Base-by-base conservation (phyloP, 345 rosid genomes). In the Leavenworthia alabamica region DNA sequence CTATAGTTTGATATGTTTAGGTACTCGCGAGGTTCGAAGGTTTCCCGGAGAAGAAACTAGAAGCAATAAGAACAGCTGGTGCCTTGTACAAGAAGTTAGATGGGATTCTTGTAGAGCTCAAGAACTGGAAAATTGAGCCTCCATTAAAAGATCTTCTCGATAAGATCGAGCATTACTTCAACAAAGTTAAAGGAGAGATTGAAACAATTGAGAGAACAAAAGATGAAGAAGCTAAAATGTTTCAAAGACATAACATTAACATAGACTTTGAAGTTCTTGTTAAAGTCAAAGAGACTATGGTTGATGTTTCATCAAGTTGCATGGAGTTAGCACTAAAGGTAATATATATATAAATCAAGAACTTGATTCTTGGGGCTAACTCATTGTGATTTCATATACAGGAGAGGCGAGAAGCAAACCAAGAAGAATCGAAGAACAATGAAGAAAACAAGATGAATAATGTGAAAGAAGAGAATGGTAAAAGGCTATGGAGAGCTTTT, bases 281-380 rank as follows among this genome's bases (percentile, higher is more conserved):
- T 16, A 75, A 66, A 31, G 78, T 86, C 36, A 86, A 86, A 71
- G 89, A 86, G 64, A 55, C 78, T 1, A 74, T 81, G 84, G 87
- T 86, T 41, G 89, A 83, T 77, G 80, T 86, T 70, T 86, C 93
- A 52, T 86, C 93, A 20, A 77, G 76, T 47, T 83, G 85, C 73
- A 79, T 86, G 81, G 89, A 81, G 71, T 57, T 79, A 52, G 85
- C 82, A 36, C 73, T 86, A 19, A 78, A 72, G 89, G 93, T 83
- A 20, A 20, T 20, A 20, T 20, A 20, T 20, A 20, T 20, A 20
- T 20, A 72, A 20, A 29, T 8, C 9, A 12, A 22, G 29, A 39
- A 15, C 12, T 13, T n/a, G 12, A 40, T 8, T 63, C 32, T 43
- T 0, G 6, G 8, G 26, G 40, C 2, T 19, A 7, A 45, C 16